Conservation (phyloP, 2,329 filamentous ascomycete species). For the Cladosporium sphaerospermum region DNA sequence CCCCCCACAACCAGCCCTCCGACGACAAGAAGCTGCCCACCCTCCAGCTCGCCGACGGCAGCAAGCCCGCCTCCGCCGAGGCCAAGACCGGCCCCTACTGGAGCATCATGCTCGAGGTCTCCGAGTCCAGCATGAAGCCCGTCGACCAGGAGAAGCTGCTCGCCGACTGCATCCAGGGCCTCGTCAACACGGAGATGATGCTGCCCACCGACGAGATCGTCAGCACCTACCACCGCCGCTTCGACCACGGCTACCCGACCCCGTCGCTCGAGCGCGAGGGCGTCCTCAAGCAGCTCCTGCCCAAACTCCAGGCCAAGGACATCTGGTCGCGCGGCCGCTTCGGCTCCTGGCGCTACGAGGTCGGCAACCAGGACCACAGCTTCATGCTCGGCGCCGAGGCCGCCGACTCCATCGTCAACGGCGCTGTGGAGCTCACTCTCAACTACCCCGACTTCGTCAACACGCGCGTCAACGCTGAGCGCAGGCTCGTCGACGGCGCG, state of each 20-base stretch:
- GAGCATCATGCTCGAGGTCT: conserved; percentile 99
- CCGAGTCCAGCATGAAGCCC: conserved; percentile 91
- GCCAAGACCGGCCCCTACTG: conserved; percentile 90
- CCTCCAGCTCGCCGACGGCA: conserved; percentile 76
- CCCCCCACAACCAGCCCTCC: conserved; percentile 91
- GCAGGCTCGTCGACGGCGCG: conserved; percentile 56
- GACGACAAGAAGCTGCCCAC: conserved; percentile 79
- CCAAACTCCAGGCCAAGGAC: conserved; percentile 81
- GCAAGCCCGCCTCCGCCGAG: conserved; percentile 65
- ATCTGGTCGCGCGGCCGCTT: conserved; percentile 96
- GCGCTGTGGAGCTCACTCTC: conserved; percentile 82
- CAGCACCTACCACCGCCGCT: conserved; percentile 94
- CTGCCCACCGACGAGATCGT: conserved; percentile 87
- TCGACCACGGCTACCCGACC: conserved; percentile 97
- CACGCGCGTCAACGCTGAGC: conserved; percentile 60
- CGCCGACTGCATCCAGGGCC: conserved; percentile 86
- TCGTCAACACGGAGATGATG: conserved; percentile 97
- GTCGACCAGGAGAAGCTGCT: conserved; percentile 81
- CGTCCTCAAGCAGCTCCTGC: conserved; percentile 84
- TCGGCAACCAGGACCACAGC: conserved; percentile 93
- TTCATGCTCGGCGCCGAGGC: conserved; percentile 97
- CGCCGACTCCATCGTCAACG: conserved; percentile 81
- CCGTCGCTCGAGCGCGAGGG: conserved; percentile 92
- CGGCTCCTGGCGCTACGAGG: conserved; percentile 96
- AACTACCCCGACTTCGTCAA: conserved; percentile 98